Evolutionary conservation across 108 stramenopile genomes (phyloP).

Genomic region (Pseudonitzschia multistriata): DNA sequence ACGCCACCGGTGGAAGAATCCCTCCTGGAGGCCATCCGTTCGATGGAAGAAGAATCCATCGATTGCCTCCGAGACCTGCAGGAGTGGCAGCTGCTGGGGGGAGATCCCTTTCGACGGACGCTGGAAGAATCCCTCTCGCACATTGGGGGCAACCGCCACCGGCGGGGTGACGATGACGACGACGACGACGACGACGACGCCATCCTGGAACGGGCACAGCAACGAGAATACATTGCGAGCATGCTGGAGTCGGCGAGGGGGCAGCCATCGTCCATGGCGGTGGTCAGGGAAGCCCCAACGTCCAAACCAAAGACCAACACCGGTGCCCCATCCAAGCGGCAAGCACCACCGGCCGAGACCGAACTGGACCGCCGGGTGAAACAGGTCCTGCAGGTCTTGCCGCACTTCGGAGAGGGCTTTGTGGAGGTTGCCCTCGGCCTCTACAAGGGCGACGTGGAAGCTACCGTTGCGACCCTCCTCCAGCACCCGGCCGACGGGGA

Average conservation of each 20-base stretch:
- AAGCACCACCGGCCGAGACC: slow-evolving; percentile 3
- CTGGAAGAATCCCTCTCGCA: slow-evolving; percentile 16
- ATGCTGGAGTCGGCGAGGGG: slow-evolving; percentile 38
- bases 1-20: slow-evolving; percentile 19
- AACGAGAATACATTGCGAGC: slow-evolving; percentile 41
- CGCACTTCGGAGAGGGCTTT: slow-evolving; percentile 78
- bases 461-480: slow-evolving; percentile 60
- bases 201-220: slow-evolving; percentile 3
- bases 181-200: slow-evolving; percentile 5
- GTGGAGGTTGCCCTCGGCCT: slow-evolving; percentile 73
- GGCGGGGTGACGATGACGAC: background rate
- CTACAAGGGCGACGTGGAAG: slow-evolving; percentile 61
- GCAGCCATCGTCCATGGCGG: slow-evolving; percentile 10
- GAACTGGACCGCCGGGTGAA: slow-evolving; percentile 43
- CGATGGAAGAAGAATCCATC: slow-evolving; percentile 35
- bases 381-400: slow-evolving; percentile 55
- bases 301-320: background rate
- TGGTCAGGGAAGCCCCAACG: background rate
- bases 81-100: slow-evolving; percentile 24
- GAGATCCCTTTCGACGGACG: slow-evolving; percentile 18
- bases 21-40: slow-evolving; percentile 30
- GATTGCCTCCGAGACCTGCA: slow-evolving; percentile 41
- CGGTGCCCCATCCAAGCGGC: background rate
- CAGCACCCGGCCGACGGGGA: slow-evolving; percentile 16
- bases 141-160: background rate